Base-by-base conservation (phyloP, 768 basidiomycete species). In the Pisolithus tinctorius region DNA sequence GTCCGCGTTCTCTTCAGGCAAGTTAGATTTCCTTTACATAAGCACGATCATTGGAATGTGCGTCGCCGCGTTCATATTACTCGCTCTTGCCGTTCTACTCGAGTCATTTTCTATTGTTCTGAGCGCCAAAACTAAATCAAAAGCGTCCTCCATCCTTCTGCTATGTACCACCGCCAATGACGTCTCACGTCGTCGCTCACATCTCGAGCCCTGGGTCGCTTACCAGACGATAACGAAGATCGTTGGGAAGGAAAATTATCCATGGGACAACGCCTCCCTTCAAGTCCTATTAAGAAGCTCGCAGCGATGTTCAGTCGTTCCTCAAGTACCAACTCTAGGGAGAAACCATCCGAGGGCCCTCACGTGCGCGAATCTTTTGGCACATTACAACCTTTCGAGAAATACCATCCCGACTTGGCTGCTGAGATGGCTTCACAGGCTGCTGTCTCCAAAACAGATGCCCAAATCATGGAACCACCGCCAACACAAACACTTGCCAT, bases 21-120 rank as follows among this genome's bases (percentile, higher is more conserved):
- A 48, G 50, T 30, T 50, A 65, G 31, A 64, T 67, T 25, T 49
- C n/a, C 72, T 34, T n/a, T n/a, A n/a, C n/a, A n/a, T 73, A 1
- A 71, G 74, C 51, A 77, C 81, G 6, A 83, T 85, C 31, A 70
- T 88, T 31, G 85, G 77, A 4, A 74, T 75, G 20, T 86, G 84
- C 55, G 68, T 84, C 1, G 84, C 77, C 4, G 80, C 82, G 25
- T 74, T 86, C 57, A 26, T 61, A 20, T 75, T 76, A 37, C 77
- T 82, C 42, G 71, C 75, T 30, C 60, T 74, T 31, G 63, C 77
- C 20, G 64, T 87, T 43, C 71, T 79, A 39, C 70, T n/a, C n/a
- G n/a, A n/a, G n/a, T n/a, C n/a, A n/a, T n/a, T n/a, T n/a, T n/a
- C n/a, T n/a, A n/a, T n/a, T 73, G 80, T 51, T 82, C 80, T 65